Conservation (phyloP, 306 rosid genomes). For the Crataegus laevigata region DNA sequence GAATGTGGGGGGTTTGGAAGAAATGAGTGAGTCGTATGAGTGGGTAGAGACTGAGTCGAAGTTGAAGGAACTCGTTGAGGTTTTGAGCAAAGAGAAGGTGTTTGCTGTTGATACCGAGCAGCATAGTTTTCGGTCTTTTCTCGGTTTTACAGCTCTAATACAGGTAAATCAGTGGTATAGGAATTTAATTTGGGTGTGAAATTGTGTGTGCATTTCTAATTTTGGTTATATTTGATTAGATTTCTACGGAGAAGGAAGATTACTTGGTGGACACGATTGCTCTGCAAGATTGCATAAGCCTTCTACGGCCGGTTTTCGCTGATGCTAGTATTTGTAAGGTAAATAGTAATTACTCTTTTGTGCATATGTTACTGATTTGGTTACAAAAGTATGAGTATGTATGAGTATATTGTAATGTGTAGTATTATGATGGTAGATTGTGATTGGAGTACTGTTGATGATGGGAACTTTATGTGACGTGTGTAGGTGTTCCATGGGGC, state of each 20-base stretch:
- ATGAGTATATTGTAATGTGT: neutral
- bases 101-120: constrained; percentile 91
- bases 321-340: constrained; percentile 79
- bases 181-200: neutral
- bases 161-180: constrained; percentile 37
- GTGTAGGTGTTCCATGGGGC: constrained; percentile 90
- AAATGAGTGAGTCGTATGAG: constrained; percentile 38
- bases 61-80: constrained; percentile 46
- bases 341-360: constrained; percentile 15
- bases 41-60: constrained; percentile 71
- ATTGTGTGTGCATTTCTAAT: neutral
- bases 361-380: constrained; percentile 3
- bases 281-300: constrained; percentile 64
- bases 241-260: constrained; percentile 68
- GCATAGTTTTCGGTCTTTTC: constrained; percentile 68
- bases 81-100: constrained; percentile 42
- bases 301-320: constrained; percentile 65
- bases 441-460: neutral
- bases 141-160: constrained; percentile 77
- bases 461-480: constrained; percentile 21
- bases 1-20: constrained; percentile 19
- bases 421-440: too few relatives aligned
- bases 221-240: constrained; percentile 34
- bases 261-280: constrained; percentile 88
- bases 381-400: neutral